A percentile compares a stretch with the other conserved stretches of the same genome.
These are phyloP conservation scores for Meripilus lineatus DNA, from an alignment of 1,284 basidiomycete genomes.

Conservation along the genomic window DNA sequence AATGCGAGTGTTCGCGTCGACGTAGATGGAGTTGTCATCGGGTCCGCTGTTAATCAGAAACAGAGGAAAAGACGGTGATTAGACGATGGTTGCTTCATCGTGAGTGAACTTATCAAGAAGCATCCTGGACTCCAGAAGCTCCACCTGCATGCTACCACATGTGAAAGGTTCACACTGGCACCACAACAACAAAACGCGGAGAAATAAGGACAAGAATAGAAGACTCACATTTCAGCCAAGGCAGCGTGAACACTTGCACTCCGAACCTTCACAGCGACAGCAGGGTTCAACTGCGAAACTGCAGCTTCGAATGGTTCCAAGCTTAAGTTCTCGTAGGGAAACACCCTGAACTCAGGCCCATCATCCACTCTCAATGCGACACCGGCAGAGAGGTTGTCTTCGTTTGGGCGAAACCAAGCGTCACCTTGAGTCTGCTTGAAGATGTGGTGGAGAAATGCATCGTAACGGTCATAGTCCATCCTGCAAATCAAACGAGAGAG, in stretches of 20 bases:
- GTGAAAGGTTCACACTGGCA: background rate
- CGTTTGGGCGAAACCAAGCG: constrained; percentile 53
- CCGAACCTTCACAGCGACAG: constrained; percentile 77
- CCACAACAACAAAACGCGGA: too few species aligned
- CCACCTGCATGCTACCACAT: too few species aligned
- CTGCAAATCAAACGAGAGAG: constrained; percentile 10
- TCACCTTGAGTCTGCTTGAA: constrained; percentile 56
- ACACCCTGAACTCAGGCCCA: constrained; percentile 55
- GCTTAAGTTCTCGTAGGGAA: constrained; percentile 66
- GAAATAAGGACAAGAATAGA: constrained; percentile 8
- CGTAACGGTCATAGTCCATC: constrained; percentile 47
- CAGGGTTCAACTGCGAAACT: constrained; percentile 69
- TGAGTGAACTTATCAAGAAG: background rate
- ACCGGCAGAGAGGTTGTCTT: constrained; percentile 48
- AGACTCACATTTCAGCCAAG: constrained; percentile 61
- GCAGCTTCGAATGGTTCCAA: constrained; percentile 71
- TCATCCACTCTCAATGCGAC: constrained; percentile 62
- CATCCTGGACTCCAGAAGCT: too few species aligned
- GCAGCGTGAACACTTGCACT: constrained; percentile 78
- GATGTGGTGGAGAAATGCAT: constrained; percentile 48
- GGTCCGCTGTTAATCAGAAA: constrained; percentile 31
- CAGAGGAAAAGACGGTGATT: constrained; percentile 4
- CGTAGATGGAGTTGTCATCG: constrained; percentile 54
- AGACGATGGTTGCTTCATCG: background rate
- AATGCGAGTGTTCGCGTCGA: constrained; percentile 67